Evolutionary conservation across 345 rosid genomes (phyloP).

Genomic region (Anacardium occidentale): DNA sequence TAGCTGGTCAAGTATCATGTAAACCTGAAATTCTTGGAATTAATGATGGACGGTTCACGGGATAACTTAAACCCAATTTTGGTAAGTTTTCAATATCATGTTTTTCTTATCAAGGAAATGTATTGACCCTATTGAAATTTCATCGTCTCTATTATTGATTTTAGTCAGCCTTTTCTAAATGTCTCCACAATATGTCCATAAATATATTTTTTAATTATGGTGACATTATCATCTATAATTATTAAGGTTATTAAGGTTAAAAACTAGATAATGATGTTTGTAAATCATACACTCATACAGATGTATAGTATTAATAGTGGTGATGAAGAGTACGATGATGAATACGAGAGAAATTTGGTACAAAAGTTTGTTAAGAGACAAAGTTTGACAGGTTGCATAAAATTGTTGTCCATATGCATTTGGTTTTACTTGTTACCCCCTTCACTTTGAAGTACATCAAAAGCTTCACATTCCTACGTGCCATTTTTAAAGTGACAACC

Average conservation of each 20-base stretch:
- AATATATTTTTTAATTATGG: no score
- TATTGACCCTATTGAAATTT: background rate
- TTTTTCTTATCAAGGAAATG: background rate
- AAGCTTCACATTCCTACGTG: background rate
- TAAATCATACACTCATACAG: no score
- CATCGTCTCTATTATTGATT: background rate
- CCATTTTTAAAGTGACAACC: background rate
- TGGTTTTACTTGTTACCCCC: background rate
- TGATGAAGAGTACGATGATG: background rate
- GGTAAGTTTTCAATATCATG: background rate
- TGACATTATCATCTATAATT: no score
- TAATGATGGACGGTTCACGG: slow-evolving; percentile 7
- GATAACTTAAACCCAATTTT: background rate
- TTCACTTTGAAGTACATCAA: background rate
- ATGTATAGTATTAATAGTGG: no score
- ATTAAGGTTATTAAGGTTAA: no score
- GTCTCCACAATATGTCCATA: no score
- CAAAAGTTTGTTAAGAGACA: background rate
- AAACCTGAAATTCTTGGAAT: slow-evolving; percentile 10
- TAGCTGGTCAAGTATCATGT: background rate
- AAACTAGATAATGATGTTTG: no score
- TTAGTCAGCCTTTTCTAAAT: no score
- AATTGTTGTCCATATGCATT: slow-evolving; percentile 1
- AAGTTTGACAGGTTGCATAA: background rate
- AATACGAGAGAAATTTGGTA: background rate